Evolutionary conservation across 2,329 filamentous ascomycete species (phyloP).

Genomic region (Chaetothyriales sp.): DNA sequence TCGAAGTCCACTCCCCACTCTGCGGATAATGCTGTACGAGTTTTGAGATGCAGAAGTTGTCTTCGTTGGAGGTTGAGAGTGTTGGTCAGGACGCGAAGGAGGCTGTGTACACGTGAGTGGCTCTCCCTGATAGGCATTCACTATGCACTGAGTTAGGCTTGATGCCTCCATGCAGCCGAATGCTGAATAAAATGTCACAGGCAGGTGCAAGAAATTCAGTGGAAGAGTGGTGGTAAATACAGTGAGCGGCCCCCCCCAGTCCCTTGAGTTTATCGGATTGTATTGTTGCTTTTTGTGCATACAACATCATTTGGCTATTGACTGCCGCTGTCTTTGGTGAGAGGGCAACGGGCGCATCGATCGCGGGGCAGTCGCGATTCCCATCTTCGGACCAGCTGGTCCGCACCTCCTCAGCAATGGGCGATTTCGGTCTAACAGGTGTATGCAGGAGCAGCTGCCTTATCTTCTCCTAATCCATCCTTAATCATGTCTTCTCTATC

Average conservation of each 20-base stretch:
- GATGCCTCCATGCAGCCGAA: too few relatives aligned
- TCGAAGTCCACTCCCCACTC: background rate
- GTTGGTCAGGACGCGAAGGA: background rate
- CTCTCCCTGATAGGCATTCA: background rate
- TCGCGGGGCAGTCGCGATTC: background rate
- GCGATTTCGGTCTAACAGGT: background rate
- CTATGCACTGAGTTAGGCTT: too few relatives aligned
- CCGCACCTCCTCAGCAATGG: background rate
- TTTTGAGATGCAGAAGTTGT: background rate
- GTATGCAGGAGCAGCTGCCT: background rate
- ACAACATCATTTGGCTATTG: too few relatives aligned
- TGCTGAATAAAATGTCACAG: background rate
- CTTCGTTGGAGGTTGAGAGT: background rate
- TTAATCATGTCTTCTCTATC: constrained; percentile 61
- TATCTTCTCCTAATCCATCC: background rate
- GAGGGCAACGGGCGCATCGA: background rate
- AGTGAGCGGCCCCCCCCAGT: background rate
- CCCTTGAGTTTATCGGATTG: background rate
- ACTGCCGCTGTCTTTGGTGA: too few relatives aligned
- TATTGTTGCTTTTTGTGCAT: too few relatives aligned
- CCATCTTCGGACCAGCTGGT: background rate
- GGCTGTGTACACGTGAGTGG: background rate
- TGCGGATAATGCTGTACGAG: background rate
- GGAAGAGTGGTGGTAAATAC: background rate
- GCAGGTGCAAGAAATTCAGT: background rate